These are phyloP conservation scores for Massarina eburnea DNA, from an alignment of 2,329 filamentous ascomycete genomes.

Conservation along the genomic window DNA sequence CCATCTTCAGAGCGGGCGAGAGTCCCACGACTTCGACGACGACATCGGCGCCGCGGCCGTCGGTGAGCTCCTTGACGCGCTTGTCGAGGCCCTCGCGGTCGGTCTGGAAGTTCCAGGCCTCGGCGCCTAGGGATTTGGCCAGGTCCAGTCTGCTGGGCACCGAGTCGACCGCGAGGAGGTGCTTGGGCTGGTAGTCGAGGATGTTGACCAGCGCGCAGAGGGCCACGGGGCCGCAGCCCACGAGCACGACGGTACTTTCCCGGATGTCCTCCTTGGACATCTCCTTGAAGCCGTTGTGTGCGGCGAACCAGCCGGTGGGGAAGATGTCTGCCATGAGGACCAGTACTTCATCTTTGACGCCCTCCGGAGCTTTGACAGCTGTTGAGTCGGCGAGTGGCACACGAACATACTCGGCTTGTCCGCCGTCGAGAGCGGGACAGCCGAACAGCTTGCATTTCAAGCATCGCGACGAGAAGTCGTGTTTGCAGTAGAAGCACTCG, in stretches of 20 bases:
- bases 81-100: conserved; percentile 66
- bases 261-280: conserved; percentile 59
- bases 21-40: conserved; percentile 63
- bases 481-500: conserved; percentile 82
- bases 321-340: conserved; percentile 94
- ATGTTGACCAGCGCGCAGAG: conserved; percentile 81
- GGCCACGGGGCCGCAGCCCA: conserved; percentile 80
- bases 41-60: conserved; percentile 81
- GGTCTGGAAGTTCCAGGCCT: conserved; percentile 76
- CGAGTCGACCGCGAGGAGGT: conserved; percentile 77
- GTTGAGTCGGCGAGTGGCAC: conserved; percentile 81
- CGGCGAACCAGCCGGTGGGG: conserved; percentile 80
- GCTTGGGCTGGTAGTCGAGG: conserved; percentile 72
- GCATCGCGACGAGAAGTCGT: conserved; percentile 77
- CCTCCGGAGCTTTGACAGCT: conserved; percentile 70
- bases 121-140: conserved; percentile 74
- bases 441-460: conserved; percentile 71
- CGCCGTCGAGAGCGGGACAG: conserved; percentile 68
- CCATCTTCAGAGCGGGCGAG: conserved; percentile 50
- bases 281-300: conserved; percentile 72
- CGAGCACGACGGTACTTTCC: conserved; percentile 72
- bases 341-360: conserved; percentile 71
- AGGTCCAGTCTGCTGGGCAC: conserved; percentile 73
- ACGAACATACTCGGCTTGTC: conserved; percentile 73
- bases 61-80: conserved; percentile 72